Base-by-base conservation (phyloP, 306 rosid species). In the Oxytropis ochrocephala region DNA sequence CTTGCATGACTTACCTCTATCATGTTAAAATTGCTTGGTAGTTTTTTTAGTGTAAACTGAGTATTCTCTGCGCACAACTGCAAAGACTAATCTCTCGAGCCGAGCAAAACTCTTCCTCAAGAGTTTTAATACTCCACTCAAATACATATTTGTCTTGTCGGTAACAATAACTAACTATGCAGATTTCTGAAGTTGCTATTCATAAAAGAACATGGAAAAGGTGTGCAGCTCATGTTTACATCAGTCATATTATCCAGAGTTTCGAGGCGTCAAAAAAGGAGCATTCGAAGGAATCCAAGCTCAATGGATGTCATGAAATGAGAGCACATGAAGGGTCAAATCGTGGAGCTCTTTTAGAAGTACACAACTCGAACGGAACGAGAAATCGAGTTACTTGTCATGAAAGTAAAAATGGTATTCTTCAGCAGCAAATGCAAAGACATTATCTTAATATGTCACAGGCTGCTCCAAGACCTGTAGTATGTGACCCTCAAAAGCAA, bases 141-240 rank as follows among this genome's bases (percentile, higher is more conserved):
- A 11, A 29, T 33, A 59, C 10, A 55, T 42, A 10, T 1, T 72
- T 24, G 41, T 59, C 61, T 36, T 70, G 61, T 11, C 64, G 49
- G 42, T 46, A 18, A 35, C 59, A 56, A 42, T 46, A 18, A 35
- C 59, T 58, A 57, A 68, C 48, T 17, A 0, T 38, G 69, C 87
- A 88, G 95, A 63, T 61, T 53, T 59, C 69, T 2, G 48, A 64
- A 68, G 75, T 21, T 54, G 60, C 19, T 17, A 13, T 10, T 35
- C 71, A 54, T 50, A 80, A 73, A 64, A 79, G 38, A 41, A 44
- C 73, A 7, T 78, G 80, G 82, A 91, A 85, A 84, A 88, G 76
- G 71, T 88, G 87, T 70, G 91, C 86, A 33, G 66, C 83, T 60
- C 97, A 91, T 78, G 87, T 86, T 50, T 74, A 72, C 87, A 89